phyloP scores from a whole-genome alignment of 2,329 filamentous ascomycete genomes.

The Aspergillus sp. region DNA sequence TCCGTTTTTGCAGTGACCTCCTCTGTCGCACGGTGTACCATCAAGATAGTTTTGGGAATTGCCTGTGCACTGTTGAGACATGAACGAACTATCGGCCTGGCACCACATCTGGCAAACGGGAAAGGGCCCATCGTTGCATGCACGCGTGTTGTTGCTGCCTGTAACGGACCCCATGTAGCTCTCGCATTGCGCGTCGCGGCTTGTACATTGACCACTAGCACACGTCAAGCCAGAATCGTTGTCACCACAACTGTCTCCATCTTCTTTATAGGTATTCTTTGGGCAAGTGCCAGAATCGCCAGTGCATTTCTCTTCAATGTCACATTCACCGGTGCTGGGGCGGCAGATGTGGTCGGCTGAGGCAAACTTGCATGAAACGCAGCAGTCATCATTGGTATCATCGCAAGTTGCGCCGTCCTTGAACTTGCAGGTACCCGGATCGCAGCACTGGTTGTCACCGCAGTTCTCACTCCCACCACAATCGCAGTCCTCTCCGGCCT shows the following conservation, averaged over 20 bases:
- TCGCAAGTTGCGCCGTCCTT: constrained; percentile 72
- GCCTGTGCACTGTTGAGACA: constrained; percentile 52
- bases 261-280: constrained; percentile 63
- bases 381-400: constrained; percentile 51
- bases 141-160: constrained; percentile 72
- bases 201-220: constrained; percentile 92
- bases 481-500: constrained; percentile 91
- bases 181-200: constrained; percentile 83
- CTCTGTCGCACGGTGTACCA: constrained; percentile 79
- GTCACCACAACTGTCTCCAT: constrained; percentile 71
- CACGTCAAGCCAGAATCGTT: constrained; percentile 63
- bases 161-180: constrained; percentile 76
- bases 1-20: constrained; percentile 77
- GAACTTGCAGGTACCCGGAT: constrained; percentile 85
- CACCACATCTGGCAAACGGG: constrained; percentile 76
- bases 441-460: constrained; percentile 75
- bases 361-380: constrained; percentile 44
- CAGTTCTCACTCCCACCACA: constrained; percentile 78
- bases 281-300: constrained; percentile 75
- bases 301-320: constrained; percentile 79
- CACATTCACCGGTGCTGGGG: constrained; percentile 74
- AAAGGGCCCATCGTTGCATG: constrained; percentile 60
- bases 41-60: constrained; percentile 93
- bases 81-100: constrained; percentile 30
- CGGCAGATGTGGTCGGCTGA: constrained; percentile 74